These are phyloP conservation scores for Coemansia sp. DNA, from an alignment of 192 early-diverging fungal genomes.

Conservation along the genomic window DNA sequence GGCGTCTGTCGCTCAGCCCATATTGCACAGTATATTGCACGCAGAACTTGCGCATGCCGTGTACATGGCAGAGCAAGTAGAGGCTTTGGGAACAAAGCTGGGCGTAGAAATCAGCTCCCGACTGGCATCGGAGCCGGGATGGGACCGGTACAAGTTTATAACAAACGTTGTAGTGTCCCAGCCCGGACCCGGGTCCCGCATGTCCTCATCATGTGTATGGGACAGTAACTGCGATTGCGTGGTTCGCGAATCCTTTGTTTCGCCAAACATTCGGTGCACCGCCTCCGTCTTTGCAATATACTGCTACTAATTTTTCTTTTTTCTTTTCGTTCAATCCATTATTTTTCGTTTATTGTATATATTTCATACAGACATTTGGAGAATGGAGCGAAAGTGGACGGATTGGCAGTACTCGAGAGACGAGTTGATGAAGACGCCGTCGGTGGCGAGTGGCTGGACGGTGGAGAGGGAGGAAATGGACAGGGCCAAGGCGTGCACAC, in stretches of 20 bases:
- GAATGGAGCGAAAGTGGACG: conserved; percentile 23
- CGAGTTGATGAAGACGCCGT: conserved; percentile 57
- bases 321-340: background rate
- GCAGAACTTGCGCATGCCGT: conserved; percentile 13
- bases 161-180: conserved; percentile 37
- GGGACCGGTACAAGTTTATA: conserved; percentile 46
- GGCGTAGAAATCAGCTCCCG: conserved; percentile 26
- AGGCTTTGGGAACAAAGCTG: conserved; percentile 13
- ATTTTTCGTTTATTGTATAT: conserved; percentile 7
- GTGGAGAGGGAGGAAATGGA: conserved; percentile 59
- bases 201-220: conserved; percentile 29
- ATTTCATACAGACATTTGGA: no score
- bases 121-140: conserved; percentile 21
- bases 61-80: conserved; percentile 29
- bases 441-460: conserved; percentile 53
- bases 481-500: conserved; percentile 56
- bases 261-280: conserved; percentile 24
- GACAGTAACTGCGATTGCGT: conserved; percentile 25
- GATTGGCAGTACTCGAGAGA: conserved; percentile 58
- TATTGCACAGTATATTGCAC: conserved; percentile 29
- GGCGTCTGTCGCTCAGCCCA: conserved; percentile 9
- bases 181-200: conserved; percentile 38
- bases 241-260: conserved; percentile 27
- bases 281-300: conserved; percentile 32
- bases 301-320: conserved; percentile 15